Evolutionary conservation across 768 basidiomycete species (phyloP).

Genomic region (Candolleomyces eurysporus): DNA sequence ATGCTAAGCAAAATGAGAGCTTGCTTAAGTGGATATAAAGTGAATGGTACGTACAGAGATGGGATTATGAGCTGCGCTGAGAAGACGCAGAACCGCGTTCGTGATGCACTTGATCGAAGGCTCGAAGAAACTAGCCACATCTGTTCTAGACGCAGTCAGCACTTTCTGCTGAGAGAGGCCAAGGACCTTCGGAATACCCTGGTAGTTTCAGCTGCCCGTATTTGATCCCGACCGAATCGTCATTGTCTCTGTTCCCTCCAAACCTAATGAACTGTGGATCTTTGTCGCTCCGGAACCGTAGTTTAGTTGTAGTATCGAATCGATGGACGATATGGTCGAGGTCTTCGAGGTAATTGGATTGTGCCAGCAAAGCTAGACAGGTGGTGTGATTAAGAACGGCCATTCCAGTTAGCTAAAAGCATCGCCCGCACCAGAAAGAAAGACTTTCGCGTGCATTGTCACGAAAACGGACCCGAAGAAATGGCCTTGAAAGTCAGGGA

Average conservation of each 20-base stretch:
- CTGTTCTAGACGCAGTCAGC: background rate
- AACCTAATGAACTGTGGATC: slow-evolving; percentile 19
- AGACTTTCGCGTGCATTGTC: slow-evolving; percentile 31
- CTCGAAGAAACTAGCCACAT: slow-evolving; percentile 17
- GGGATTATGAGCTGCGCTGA: slow-evolving; percentile 2
- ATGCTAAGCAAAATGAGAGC: slow-evolving; percentile 11
- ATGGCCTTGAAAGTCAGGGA: slow-evolving; percentile 25
- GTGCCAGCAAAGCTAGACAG: slow-evolving; percentile 7
- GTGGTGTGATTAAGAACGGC: background rate
- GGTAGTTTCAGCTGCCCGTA: slow-evolving; percentile 15
- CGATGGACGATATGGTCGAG: slow-evolving; percentile 11
- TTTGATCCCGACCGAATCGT: slow-evolving; percentile 10
- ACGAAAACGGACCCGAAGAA: slow-evolving; percentile 47
- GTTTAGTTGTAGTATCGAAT: slow-evolving; percentile 18
- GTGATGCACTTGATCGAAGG: slow-evolving; percentile 17
- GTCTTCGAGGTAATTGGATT: slow-evolving; percentile 11
- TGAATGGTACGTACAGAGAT: slow-evolving; percentile 11
- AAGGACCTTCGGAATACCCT: slow-evolving; percentile 4
- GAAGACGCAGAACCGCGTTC: slow-evolving; percentile 12
- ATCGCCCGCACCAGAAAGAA: slow-evolving; percentile 28
- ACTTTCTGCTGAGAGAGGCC: background rate
- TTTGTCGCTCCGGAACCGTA: slow-evolving; percentile 11
- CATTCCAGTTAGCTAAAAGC: no score
- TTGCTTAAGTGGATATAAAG: background rate
- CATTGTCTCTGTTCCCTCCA: slow-evolving; percentile 14